These are phyloP conservation scores for Pseudogymnoascus pannorum DNA, from an alignment of 2,329 filamentous ascomycete genomes.

Conservation along the genomic window DNA sequence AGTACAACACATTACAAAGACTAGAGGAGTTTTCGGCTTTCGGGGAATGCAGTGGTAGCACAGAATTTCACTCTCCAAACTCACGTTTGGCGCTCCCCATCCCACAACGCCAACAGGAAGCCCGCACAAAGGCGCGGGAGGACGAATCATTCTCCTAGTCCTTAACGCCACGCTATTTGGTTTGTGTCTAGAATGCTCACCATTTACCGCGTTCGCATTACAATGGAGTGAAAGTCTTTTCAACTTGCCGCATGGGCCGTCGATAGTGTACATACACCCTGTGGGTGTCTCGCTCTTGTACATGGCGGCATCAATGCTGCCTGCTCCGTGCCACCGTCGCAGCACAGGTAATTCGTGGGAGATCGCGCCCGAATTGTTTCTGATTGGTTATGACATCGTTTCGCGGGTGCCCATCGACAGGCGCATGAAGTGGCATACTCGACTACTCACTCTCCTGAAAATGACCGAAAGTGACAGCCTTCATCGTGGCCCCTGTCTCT, in stretches of 20 bases:
- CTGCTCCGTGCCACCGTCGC: not conserved
- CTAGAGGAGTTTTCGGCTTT: not conserved
- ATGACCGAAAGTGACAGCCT: not conserved
- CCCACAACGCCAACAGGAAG: not conserved
- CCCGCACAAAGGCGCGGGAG: not conserved
- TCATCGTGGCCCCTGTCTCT: not conserved
- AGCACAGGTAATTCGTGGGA: not conserved
- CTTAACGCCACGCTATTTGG: not conserved
- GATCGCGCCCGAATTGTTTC: not conserved
- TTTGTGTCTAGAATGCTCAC: constrained; percentile 1
- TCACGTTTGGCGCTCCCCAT: not conserved
- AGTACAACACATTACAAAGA: constrained; percentile 2
- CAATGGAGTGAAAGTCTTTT: not conserved
- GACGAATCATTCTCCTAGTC: not conserved
- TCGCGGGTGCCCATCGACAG: not conserved
- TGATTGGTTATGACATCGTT: constrained; percentile 6
- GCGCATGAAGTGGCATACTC: not conserved
- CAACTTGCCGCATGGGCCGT: not conserved
- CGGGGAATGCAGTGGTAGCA: not conserved
- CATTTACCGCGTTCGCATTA: not conserved
- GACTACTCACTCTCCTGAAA: not conserved
- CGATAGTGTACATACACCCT: not conserved
- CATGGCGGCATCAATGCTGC: not conserved
- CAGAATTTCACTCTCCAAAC: not conserved
- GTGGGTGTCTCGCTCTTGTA: constrained; percentile 1